Percentiles rank a stretch among this genome's conserved stretches.
Evolutionary conservation across 1,284 basidiomycete genomes (phyloP).

Genomic region (Ustilago vetiveriae): DNA sequence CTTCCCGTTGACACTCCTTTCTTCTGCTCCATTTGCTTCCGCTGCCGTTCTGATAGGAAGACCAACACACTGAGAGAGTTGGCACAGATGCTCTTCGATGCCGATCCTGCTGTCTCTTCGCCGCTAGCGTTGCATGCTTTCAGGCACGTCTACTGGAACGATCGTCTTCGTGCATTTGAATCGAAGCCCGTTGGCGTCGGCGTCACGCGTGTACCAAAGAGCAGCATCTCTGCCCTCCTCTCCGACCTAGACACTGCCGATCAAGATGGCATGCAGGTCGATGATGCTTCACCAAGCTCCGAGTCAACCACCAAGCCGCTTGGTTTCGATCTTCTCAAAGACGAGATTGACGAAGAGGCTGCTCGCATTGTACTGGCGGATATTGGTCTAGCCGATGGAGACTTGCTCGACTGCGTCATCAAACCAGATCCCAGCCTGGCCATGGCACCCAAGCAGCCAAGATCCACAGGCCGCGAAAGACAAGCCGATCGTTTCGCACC

Average conservation of each 20-base stretch:
- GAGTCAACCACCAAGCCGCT: not conserved
- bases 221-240: slow-evolving; percentile 29
- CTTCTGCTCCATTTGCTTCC: not conserved
- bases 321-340: slow-evolving; percentile 15
- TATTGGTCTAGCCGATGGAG: slow-evolving; percentile 30
- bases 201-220: slow-evolving; percentile 46
- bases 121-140: slow-evolving; percentile 53
- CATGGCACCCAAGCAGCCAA: slow-evolving; percentile 14
- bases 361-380: slow-evolving; percentile 39
- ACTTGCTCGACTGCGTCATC: slow-evolving; percentile 50
- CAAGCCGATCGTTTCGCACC: slow-evolving; percentile 13
- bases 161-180: slow-evolving; percentile 8
- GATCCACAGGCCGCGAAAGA: slow-evolving; percentile 15
- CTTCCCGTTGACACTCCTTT: not conserved
- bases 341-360: slow-evolving; percentile 36
- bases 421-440: slow-evolving; percentile 32
- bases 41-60: slow-evolving; percentile 26
- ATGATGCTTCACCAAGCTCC: not conserved
- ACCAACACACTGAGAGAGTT: slow-evolving; percentile 58
- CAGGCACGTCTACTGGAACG: slow-evolving; percentile 35
- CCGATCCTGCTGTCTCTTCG: slow-evolving; percentile 38
- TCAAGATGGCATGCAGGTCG: slow-evolving; percentile 13
- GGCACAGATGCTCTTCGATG: slow-evolving; percentile 52
- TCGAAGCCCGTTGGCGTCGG: slow-evolving; percentile 37
- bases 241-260: slow-evolving; percentile 13